Evolutionary conservation across 1,139 yeast genomes (phyloP).

Genomic region (Hansenula lynferdii): DNA sequence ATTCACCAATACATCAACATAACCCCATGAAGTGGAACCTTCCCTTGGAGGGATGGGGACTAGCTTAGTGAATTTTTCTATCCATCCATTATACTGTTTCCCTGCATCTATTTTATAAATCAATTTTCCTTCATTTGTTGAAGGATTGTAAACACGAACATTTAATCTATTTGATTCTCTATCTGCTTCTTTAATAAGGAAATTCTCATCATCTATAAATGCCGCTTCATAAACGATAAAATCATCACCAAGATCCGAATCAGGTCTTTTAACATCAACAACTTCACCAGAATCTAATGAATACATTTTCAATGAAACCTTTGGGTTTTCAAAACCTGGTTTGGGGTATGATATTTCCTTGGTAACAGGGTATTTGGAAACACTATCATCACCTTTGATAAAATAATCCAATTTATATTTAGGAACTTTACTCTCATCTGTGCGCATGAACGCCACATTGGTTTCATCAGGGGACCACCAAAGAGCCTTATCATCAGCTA

Average conservation of each 20-base stretch:
- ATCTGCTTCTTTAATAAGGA: slow-evolving; percentile 60
- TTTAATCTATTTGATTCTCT: slow-evolving; percentile 56
- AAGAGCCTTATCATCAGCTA: slow-evolving; percentile 49
- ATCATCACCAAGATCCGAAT: slow-evolving; percentile 39
- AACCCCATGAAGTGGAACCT: slow-evolving; percentile 46
- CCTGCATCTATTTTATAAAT: slow-evolving; percentile 37
- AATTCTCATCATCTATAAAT: slow-evolving; percentile 51
- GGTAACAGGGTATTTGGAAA: slow-evolving; percentile 55
- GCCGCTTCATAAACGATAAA: slow-evolving; percentile 58
- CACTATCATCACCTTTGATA: slow-evolving; percentile 37
- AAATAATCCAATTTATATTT: slow-evolving; percentile 61
- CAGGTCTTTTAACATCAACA: slow-evolving; percentile 16
- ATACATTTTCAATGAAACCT: slow-evolving; percentile 41
- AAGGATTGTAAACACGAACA: slow-evolving; percentile 40
- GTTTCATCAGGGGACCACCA: slow-evolving; percentile 79
- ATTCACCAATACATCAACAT: slow-evolving; percentile 57
- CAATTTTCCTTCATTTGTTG: slow-evolving; percentile 27
- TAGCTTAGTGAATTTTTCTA: slow-evolving; percentile 30
- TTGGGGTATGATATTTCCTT: slow-evolving; percentile 68
- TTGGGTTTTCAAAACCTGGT: slow-evolving; percentile 72
- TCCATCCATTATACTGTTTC: slow-evolving; percentile 51
- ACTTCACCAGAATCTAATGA: slow-evolving; percentile 27
- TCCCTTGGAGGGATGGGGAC: slow-evolving; percentile 29
- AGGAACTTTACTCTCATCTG: slow-evolving; percentile 68
- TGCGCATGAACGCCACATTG: slow-evolving; percentile 51